These are phyloP conservation scores for Aspergillus hancockii DNA, from an alignment of 495 filamentous ascomycete species.

Conservation along the genomic window DNA sequence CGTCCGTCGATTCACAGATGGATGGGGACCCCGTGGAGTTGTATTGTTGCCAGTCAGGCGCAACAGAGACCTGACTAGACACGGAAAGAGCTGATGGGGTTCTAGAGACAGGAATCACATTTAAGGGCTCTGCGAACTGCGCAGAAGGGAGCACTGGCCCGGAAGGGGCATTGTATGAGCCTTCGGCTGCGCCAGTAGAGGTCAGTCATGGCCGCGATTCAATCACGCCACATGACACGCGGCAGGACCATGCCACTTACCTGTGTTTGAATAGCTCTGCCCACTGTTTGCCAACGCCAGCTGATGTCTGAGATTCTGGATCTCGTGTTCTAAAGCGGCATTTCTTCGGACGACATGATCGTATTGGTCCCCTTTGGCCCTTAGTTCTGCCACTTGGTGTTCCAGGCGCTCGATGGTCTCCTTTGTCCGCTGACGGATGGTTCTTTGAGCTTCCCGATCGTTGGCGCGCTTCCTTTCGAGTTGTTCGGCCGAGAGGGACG, in stretches of 20 bases:
- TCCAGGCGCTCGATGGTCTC: slow-evolving; percentile 59
- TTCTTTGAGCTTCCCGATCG: slow-evolving; percentile 63
- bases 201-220: neutral
- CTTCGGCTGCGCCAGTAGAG: slow-evolving; percentile 14
- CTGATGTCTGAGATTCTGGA: slow-evolving; percentile 43
- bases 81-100: slow-evolving; percentile 23
- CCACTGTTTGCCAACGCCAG: slow-evolving; percentile 27
- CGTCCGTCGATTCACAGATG: slow-evolving; percentile 21
- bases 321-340: slow-evolving; percentile 56
- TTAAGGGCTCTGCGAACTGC: slow-evolving; percentile 21
- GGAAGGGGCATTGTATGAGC: slow-evolving; percentile 17
- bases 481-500: slow-evolving; percentile 58
- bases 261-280: slow-evolving; percentile 19
- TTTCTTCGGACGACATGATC: slow-evolving; percentile 54
- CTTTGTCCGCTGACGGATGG: slow-evolving; percentile 61
- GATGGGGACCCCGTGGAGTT: slow-evolving; percentile 23
- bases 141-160: slow-evolving; percentile 20
- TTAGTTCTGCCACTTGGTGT: slow-evolving; percentile 51
- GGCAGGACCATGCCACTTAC: slow-evolving; percentile 12
- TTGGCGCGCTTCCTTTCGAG: slow-evolving; percentile 64
- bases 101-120: slow-evolving; percentile 19
- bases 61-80: slow-evolving; percentile 20
- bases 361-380: slow-evolving; percentile 45
- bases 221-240: neutral
- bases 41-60: slow-evolving; percentile 24